A percentile compares a stretch with the other conserved stretches of the same genome.
Conservation (phyloP, 2,329 filamentous ascomycete species). For the Fusarium bactridioides region DNA sequence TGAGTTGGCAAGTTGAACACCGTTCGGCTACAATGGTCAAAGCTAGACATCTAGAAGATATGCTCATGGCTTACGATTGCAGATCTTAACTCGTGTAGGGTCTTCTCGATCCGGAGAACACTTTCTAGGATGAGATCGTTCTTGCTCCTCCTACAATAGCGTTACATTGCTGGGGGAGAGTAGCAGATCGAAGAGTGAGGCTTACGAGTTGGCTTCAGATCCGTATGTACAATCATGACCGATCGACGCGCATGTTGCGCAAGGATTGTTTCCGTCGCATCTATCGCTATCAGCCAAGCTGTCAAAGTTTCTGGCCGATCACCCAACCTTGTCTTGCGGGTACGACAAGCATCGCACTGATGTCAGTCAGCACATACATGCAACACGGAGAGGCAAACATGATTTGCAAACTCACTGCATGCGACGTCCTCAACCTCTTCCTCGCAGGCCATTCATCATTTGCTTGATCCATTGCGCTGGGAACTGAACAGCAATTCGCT, state of each 20-base stretch:
- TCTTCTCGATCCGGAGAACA: conserved; percentile 56
- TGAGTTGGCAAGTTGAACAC: conserved; percentile 15
- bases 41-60: background rate
- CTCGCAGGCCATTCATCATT: conserved; percentile 45
- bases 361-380: background rate
- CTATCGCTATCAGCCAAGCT: conserved; percentile 40
- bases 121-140: conserved; percentile 61
- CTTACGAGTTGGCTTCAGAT: conserved; percentile 54
- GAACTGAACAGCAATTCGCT: conserved; percentile 31
- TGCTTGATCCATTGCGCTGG: conserved; percentile 39
- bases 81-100: conserved; percentile 55
- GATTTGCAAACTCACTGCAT: conserved; percentile 46
- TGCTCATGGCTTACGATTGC: conserved; percentile 46
- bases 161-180: background rate
- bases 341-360: conserved; percentile 58
- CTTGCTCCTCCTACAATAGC: conserved; percentile 52
- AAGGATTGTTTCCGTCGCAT: conserved; percentile 58
- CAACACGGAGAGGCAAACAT: background rate
- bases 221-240: conserved; percentile 53
- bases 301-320: background rate
- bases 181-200: background rate
- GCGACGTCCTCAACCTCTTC: conserved; percentile 53
- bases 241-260: conserved; percentile 48
- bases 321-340: conserved; percentile 56
- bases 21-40: conserved; percentile 13